phyloP scores from a whole-genome alignment of 2,329 filamentous ascomycete genomes.

The Alternaria hordeiaustralica region DNA sequence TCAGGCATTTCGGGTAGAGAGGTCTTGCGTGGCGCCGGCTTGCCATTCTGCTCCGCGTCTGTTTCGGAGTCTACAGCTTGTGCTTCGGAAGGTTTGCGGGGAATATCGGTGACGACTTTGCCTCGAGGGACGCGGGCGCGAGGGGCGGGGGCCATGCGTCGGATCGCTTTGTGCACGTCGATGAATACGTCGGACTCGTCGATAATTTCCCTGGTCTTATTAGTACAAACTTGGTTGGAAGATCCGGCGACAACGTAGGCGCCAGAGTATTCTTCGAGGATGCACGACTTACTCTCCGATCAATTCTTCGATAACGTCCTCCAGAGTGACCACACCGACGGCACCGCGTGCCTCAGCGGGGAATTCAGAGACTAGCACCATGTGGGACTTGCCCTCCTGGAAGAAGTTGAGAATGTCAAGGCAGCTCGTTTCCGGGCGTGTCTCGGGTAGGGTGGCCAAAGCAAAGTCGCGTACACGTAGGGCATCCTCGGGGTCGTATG shows the following conservation, averaged over 20 bases:
- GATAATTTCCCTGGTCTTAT: constrained; percentile 79
- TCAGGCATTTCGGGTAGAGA: constrained; percentile 42
- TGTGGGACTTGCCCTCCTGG: constrained; percentile 98
- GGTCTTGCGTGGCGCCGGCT: constrained; percentile 25
- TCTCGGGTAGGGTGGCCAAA: constrained; percentile 92
- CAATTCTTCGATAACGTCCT: constrained; percentile 97
- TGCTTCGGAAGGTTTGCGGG: constrained; percentile 34
- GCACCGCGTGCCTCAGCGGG: constrained; percentile 92
- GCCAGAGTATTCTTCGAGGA: neutral
- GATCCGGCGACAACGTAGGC: neutral
- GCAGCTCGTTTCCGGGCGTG: constrained; percentile 92
- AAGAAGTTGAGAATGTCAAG: constrained; percentile 99
- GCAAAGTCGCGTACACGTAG: constrained; percentile 88
- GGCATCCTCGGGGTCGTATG: constrained; percentile 94
- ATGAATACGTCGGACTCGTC: constrained; percentile 99
- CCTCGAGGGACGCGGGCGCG: constrained; percentile 71
- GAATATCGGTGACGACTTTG: constrained; percentile 57
- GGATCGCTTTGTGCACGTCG: constrained; percentile 97
- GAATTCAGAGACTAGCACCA: constrained; percentile 91
- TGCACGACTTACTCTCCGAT: constrained; percentile 84
- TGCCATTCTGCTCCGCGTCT: constrained; percentile 24
- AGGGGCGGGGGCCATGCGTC: constrained; percentile 84
- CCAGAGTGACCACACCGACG: constrained; percentile 90
- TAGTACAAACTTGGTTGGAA: constrained; percentile 3
- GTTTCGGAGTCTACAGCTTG: constrained; percentile 24